A percentile compares a stretch with the other conserved stretches of the same genome.
Conservation (phyloP, 352 stramenopile species). For the Globisporangium rhizosaccharum region DNA sequence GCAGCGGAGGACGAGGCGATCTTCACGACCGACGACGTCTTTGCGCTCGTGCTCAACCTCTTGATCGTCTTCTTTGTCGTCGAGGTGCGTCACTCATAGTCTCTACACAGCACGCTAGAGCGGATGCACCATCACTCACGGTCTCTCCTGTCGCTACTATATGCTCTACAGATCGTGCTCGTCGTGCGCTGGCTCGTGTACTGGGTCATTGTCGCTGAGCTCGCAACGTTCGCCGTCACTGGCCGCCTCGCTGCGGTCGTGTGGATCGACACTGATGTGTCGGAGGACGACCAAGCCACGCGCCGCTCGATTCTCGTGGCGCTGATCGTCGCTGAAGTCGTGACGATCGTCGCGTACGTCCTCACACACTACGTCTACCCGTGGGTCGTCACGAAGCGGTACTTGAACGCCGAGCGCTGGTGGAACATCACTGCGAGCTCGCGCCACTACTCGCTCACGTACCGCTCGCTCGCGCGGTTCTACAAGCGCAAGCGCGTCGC, state of each 20-base stretch:
- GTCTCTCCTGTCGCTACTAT: not conserved
- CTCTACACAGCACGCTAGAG: too few relatives aligned
- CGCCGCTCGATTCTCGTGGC: slow-evolving; percentile 21
- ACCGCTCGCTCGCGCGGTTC: slow-evolving; percentile 19
- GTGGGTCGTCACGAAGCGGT: slow-evolving; percentile 29
- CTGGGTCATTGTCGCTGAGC: slow-evolving; percentile 36
- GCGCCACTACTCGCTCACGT: slow-evolving; percentile 22
- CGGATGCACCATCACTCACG: not conserved
- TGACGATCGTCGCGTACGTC: slow-evolving; percentile 37
- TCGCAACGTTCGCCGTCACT: slow-evolving; percentile 19
- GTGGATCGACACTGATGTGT: slow-evolving; percentile 23
- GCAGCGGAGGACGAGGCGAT: slow-evolving; percentile 8
- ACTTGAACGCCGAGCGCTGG: slow-evolving; percentile 28
- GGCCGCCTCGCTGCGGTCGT: slow-evolving; percentile 12
- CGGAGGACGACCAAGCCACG: slow-evolving; percentile 19
- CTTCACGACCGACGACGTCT: slow-evolving; percentile 7
- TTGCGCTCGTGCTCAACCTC: slow-evolving; percentile 14
- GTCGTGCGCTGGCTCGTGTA: slow-evolving; percentile 56
- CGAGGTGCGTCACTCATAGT: slow-evolving; percentile 3
- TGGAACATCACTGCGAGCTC: slow-evolving; percentile 22
- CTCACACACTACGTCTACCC: slow-evolving; percentile 50
- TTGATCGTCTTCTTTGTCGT: slow-evolving; percentile 19
- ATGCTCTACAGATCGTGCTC: slow-evolving; percentile 23
- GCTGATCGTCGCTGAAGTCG: slow-evolving; percentile 31
- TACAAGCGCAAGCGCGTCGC: slow-evolving; percentile 24